phyloP scores from a whole-genome alignment of 78 protist species.

The Emiliania huxleyi region DNA sequence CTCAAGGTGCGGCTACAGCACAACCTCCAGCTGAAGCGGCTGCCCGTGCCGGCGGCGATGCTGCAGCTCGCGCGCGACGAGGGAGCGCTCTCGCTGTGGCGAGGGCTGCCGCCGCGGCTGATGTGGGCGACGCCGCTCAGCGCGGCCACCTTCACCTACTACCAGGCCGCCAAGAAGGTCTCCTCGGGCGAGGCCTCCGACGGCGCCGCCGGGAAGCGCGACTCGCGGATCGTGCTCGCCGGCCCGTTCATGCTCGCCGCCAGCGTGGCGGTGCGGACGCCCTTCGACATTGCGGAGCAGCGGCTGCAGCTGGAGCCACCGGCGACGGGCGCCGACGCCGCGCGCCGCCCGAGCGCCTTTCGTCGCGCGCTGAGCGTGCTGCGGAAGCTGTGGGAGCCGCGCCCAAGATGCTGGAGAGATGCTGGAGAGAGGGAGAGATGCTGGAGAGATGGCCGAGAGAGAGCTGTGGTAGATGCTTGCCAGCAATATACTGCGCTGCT shows the following conservation, averaged over 20 bases:
- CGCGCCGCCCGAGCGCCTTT: no score
- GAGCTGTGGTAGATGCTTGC: no score
- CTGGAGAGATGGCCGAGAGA: no score
- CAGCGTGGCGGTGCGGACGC: neutral
- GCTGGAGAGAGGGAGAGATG: no score
- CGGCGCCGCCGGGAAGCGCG: neutral
- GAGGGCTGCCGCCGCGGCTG: slow-evolving; percentile 8
- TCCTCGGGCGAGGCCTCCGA: neutral
- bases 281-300: slow-evolving; percentile 1
- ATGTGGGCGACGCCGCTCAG: neutral
- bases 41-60: neutral
- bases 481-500: no score
- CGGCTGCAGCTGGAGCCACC: neutral
- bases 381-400: neutral
- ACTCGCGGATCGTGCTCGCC: neutral
- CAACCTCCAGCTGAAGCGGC: neutral
- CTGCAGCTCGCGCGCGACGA: neutral
- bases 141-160: slow-evolving; percentile 5
- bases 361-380: no score
- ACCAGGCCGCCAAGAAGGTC: neutral
- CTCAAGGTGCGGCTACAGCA: slow-evolving; percentile 27
- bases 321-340: no score
- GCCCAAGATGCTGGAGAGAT: no score
- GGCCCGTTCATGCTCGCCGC: neutral
- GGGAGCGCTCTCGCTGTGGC: neutral